phyloP scores from a whole-genome alignment of 1,284 basidiomycete genomes.

The Ceratobasidium sp. region DNA sequence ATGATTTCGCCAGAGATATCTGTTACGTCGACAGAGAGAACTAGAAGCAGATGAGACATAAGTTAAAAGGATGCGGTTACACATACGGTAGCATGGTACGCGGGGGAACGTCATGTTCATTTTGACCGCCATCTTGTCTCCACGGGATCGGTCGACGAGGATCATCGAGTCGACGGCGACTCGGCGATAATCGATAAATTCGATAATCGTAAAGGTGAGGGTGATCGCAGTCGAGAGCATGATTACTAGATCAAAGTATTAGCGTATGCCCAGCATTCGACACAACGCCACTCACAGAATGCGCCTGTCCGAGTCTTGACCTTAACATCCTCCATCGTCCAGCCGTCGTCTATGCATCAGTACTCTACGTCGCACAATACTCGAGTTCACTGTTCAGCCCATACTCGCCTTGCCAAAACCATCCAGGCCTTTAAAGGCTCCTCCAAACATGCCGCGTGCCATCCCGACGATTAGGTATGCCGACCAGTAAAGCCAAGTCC shows the following conservation, averaged over 20 bases:
- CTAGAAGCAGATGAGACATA: slow-evolving; percentile 63
- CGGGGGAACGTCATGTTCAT: too few species aligned
- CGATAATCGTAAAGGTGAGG: slow-evolving; percentile 61
- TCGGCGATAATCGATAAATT: too few species aligned
- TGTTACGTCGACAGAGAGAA: slow-evolving; percentile 96
- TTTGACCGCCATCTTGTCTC: too few species aligned
- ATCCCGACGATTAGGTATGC: too few species aligned
- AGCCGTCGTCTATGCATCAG: slow-evolving; percentile 20
- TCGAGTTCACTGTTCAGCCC: too few species aligned
- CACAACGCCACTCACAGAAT: slow-evolving; percentile 70
- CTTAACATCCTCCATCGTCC: slow-evolving; percentile 99
- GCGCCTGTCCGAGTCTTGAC: slow-evolving; percentile 96
- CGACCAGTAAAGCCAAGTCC: slow-evolving; percentile 22
- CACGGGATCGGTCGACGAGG: too few species aligned
- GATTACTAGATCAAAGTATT: slow-evolving; percentile 74
- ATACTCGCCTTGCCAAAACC: slow-evolving; percentile 95
- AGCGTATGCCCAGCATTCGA: neutral
- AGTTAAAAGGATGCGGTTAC: too few species aligned
- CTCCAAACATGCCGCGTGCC: slow-evolving; percentile 55
- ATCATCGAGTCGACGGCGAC: too few species aligned
- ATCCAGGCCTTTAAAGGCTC: slow-evolving; percentile 87
- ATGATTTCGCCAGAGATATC: slow-evolving; percentile 98
- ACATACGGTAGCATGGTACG: slow-evolving; percentile 53
- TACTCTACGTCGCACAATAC: neutral
- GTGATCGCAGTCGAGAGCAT: slow-evolving; percentile 93